Base-by-base conservation (phyloP, 179 eudicot genomes). In the Beta corolliflora region DNA sequence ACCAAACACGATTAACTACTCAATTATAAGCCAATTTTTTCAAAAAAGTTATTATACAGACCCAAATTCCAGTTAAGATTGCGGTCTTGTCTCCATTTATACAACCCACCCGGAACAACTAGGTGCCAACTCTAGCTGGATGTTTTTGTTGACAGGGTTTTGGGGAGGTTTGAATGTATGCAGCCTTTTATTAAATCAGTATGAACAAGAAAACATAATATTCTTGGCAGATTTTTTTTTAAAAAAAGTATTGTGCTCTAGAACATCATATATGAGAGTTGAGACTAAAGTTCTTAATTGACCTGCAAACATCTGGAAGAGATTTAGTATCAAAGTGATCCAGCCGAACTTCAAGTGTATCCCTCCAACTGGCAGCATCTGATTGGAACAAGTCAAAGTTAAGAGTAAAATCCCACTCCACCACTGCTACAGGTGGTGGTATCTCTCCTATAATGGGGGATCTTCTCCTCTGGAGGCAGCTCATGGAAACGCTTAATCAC, bases 351-450 rank as follows among this genome's bases (percentile, higher is more conserved):
- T 86, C 88, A 76, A 93, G 41, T 0, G 95, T 88, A 77, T 93
- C 97, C 12, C 94, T 81, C 97, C 97, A 93, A 82, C 94, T 90
- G 53, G 93, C 94, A 2, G 95, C 97, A 79, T 88, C 90, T 0
- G 95, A 89, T 15, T 83, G 79, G 67, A 71, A 92, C 71, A 93
- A 79, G 18, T 93, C 97, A 81, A 86, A 81, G 67, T 93, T 93
- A 7, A 7, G 93, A 86, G 70, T 75, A 80, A 79, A 82, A 93
- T 0, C 87, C 72, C 0, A 85, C 79, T 0, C 93, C 93, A 80
- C 0, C 93, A 46, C 63, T 45, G 7, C 72, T 81, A n/a, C 54
- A 44, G 46, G 52, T 31, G 31, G 68, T 48, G 13, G 65, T 45
- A 9, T 66, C 86, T 16, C 93, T 86, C 9, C 77, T 73, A 75